phyloP scores from a whole-genome alignment of 768 basidiomycete genomes.

The Nidula microcarpa region DNA sequence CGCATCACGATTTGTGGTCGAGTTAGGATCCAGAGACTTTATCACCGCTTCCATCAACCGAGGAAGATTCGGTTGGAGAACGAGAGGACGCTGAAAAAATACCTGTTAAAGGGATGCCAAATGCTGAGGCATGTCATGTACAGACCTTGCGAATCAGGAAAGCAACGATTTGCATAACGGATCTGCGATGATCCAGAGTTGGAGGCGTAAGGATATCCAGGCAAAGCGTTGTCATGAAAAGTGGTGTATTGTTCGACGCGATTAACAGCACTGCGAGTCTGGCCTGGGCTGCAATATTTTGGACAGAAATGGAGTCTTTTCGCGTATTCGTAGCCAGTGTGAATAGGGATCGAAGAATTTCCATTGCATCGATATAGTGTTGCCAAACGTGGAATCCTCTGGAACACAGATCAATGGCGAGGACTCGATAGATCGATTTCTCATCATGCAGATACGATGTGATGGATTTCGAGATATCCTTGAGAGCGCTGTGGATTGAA shows the following conservation, averaged over 20 bases:
- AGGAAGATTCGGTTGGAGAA: conserved; percentile 81
- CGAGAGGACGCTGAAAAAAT: conserved; percentile 64
- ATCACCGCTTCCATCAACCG: conserved; percentile 92
- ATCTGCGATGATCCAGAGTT: conserved; percentile 73
- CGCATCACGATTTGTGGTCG: conserved; percentile 70
- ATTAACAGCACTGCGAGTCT: conserved; percentile 82
- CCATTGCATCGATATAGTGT: conserved; percentile 87
- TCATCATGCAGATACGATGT: conserved; percentile 74
- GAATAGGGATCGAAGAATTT: conserved; percentile 82
- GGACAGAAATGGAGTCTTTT: conserved; percentile 65
- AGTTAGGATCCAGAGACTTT: conserved; percentile 93
- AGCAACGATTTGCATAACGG: conserved; percentile 90
- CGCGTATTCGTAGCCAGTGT: conserved; percentile 67
- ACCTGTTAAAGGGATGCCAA: background rate
- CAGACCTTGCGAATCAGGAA: conserved; percentile 87
- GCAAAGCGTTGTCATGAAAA: conserved; percentile 93
- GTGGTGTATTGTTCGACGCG: conserved; percentile 73
- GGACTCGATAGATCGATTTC: conserved; percentile 55
- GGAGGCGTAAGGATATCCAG: conserved; percentile 83
- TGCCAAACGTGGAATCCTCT: conserved; percentile 95
- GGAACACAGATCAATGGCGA: conserved; percentile 87
- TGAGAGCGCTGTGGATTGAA: conserved; percentile 54
- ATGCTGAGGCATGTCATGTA: conserved; percentile 2
- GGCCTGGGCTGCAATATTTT: conserved; percentile 75
- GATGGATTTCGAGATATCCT: conserved; percentile 83